phyloP scores from a whole-genome alignment of 2,329 filamentous ascomycete genomes.

The Stemphylium lycopersici region DNA sequence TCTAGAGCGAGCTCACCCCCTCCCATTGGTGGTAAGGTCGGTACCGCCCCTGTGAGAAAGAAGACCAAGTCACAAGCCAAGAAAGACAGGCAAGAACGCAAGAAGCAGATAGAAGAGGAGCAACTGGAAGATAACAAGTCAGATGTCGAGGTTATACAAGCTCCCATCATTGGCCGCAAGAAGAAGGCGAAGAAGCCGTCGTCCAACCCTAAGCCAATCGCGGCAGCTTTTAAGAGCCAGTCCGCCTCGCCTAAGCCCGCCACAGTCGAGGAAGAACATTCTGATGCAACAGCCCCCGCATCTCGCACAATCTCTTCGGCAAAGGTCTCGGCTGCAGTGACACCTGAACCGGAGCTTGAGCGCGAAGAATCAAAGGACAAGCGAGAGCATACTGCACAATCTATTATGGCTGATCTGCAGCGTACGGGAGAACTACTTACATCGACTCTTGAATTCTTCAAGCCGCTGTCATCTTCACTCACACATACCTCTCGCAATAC shows the following conservation, averaged over 20 bases:
- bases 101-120: constrained; percentile 68
- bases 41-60: constrained; percentile 69
- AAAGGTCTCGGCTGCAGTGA: constrained; percentile 28
- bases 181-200: constrained; percentile 79
- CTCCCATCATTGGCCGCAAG: constrained; percentile 78
- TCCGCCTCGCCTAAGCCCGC: constrained; percentile 39
- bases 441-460: constrained; percentile 51
- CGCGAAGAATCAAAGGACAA: constrained; percentile 42
- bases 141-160: constrained; percentile 62
- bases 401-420: constrained; percentile 49
- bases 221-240: constrained; percentile 32
- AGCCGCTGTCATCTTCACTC: constrained; percentile 47
- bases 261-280: constrained; percentile 36
- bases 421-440: constrained; percentile 48
- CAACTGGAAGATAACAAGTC: constrained; percentile 55
- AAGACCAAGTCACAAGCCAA: constrained; percentile 81
- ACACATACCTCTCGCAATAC: constrained; percentile 36
- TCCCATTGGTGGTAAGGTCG: constrained; percentile 65
- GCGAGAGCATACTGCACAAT: constrained; percentile 39
- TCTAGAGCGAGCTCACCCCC: constrained; percentile 75
- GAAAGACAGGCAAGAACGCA: constrained; percentile 70
- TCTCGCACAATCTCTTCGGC: constrained; percentile 26
- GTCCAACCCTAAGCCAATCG: constrained; percentile 32
- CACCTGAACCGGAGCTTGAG: constrained; percentile 34
- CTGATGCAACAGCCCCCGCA: constrained; percentile 19